Percentiles rank a stretch among this genome's conserved stretches.
phyloP scores from a whole-genome alignment of 2,329 filamentous ascomycete species.

The Fusarium sublunatum region DNA sequence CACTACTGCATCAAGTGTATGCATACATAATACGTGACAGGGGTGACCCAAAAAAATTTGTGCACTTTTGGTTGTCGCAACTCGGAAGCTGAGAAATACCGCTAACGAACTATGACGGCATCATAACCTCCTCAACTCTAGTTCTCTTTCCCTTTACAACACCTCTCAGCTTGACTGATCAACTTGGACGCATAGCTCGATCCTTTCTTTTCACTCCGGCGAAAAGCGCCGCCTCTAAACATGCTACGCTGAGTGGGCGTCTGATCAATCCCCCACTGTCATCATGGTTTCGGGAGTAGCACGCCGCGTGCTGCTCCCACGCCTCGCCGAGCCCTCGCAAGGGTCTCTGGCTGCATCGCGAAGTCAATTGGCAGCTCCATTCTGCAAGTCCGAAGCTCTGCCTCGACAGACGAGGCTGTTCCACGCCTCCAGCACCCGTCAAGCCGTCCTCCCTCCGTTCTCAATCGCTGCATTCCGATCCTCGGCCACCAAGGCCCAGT shows the following conservation, averaged over 20 bases:
- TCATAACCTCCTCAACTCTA: conserved; percentile 43
- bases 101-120: conserved; percentile 51
- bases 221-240: conserved; percentile 43
- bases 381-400: conserved; percentile 31
- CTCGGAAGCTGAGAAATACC: conserved; percentile 50
- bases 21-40: conserved; percentile 11
- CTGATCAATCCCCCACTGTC: conserved; percentile 45
- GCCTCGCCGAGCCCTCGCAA: conserved; percentile 53
- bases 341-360: conserved; percentile 39
- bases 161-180: conserved; percentile 22
- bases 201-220: conserved; percentile 12
- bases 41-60: conserved; percentile 42
- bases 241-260: conserved; percentile 46
- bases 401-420: conserved; percentile 33
- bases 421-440: conserved; percentile 30
- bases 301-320: conserved; percentile 62
- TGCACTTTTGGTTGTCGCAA: conserved; percentile 38
- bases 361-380: conserved; percentile 36
- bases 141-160: conserved; percentile 29
- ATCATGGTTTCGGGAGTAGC: conserved; percentile 63
- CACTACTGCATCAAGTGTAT: background rate
- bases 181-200: conserved; percentile 10
- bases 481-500: conserved; percentile 23
- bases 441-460: conserved; percentile 43
- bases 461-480: conserved; percentile 42